Conservation (phyloP, 1,139 yeast species). For the Komagataea norvegica region DNA sequence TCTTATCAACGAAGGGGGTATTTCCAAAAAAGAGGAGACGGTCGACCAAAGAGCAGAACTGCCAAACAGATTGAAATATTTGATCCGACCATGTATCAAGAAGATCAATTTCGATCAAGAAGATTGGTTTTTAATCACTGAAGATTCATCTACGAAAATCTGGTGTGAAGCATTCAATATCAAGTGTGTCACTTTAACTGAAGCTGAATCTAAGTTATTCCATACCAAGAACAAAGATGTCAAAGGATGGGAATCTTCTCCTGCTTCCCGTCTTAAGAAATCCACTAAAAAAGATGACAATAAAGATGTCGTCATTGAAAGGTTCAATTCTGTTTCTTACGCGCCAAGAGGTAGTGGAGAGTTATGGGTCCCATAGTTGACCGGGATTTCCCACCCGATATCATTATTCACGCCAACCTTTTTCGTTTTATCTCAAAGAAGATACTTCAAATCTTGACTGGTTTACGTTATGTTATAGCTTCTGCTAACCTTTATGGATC, state of each 20-base stretch:
- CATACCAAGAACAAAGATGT: conserved; percentile 3
- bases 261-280: no score
- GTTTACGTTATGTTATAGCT: no score
- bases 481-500: no score
- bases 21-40: background rate
- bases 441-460: no score
- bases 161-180: conserved; percentile 57
- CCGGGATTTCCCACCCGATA: no score
- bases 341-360: conserved; percentile 54
- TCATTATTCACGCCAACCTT: no score
- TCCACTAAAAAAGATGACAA: conserved; percentile 6
- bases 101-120: conserved; percentile 39
- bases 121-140: conserved; percentile 51
- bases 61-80: conserved; percentile 44
- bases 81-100: conserved; percentile 48
- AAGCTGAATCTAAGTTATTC: conserved; percentile 43
- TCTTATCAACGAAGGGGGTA: background rate
- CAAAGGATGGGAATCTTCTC: background rate
- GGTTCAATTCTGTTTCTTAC: conserved; percentile 42
- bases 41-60: conserved; percentile 36
- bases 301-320: conserved; percentile 35
- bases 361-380: conserved; percentile 43
- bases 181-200: conserved; percentile 46
- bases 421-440: no score
- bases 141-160: conserved; percentile 46